Percentiles rank a stretch among this genome's conserved stretches.
Evolutionary conservation across 768 basidiomycete genomes (phyloP).

Genomic region (Tricholoma sp.): DNA sequence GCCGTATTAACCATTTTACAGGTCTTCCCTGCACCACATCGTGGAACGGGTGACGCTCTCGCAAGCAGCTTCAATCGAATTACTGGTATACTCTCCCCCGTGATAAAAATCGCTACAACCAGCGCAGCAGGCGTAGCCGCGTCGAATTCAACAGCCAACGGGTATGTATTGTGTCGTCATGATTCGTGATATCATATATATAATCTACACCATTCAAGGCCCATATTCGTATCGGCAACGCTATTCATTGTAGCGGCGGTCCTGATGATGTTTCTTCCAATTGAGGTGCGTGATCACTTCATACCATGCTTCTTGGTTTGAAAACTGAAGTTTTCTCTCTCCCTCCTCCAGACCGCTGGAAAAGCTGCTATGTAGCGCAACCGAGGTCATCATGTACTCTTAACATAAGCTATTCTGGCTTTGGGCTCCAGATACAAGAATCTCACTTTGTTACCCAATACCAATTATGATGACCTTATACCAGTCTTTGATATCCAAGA

Average conservation of each 20-base stretch:
- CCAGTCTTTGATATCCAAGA: no score
- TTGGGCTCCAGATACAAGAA: neutral
- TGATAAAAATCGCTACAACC: conserved; percentile 44
- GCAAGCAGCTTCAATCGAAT: conserved; percentile 45
- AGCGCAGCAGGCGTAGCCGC: conserved; percentile 20
- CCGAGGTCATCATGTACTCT: neutral
- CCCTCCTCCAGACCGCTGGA: conserved; percentile 22
- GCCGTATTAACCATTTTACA: neutral
- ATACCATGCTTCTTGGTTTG: neutral
- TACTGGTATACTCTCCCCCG: conserved; percentile 41
- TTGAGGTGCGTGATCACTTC: conserved; percentile 35
- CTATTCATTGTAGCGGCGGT: conserved; percentile 38
- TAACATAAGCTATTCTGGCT: neutral
- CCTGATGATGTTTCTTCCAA: conserved; percentile 38
- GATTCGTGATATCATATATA: neutral
- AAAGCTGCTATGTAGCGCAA: conserved; percentile 25
- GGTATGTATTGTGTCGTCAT: conserved; percentile 17
- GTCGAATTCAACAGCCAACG: conserved; percentile 28
- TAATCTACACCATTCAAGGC: conserved; percentile 19
- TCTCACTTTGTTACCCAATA: no score
- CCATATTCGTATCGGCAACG: conserved; percentile 44
- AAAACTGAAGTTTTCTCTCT: neutral
- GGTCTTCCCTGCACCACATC: conserved; percentile 51
- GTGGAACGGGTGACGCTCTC: conserved; percentile 51
- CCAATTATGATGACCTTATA: no score